These are phyloP conservation scores for Pochonia chlamydosporia DNA, from an alignment of 2,329 filamentous ascomycete species.

Conservation along the genomic window DNA sequence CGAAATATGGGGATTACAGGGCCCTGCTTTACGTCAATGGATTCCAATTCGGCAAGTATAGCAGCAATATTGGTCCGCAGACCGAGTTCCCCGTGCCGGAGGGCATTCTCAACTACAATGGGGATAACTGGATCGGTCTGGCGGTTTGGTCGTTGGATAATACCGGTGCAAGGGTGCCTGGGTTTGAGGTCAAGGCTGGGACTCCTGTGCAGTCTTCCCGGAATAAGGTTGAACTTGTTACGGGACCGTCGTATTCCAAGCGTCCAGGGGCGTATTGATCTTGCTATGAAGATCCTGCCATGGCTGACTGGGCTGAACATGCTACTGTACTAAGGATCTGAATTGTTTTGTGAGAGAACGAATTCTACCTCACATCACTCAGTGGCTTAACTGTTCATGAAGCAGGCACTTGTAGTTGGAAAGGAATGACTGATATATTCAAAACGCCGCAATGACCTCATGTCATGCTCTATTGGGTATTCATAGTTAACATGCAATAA, in stretches of 20 bases:
- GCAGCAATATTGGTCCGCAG: slow-evolving; percentile 73
- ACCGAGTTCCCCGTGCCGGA: slow-evolving; percentile 65
- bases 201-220: slow-evolving; percentile 46
- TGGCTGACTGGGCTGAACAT: no score
- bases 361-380: no score
- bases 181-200: slow-evolving; percentile 43
- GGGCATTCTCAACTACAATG: slow-evolving; percentile 65
- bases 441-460: no score
- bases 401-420: no score
- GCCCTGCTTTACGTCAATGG: slow-evolving; percentile 68
- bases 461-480: no score
- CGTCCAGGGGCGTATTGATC: slow-evolving; percentile 46
- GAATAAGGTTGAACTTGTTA: slow-evolving; percentile 35
- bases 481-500: no score
- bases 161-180: slow-evolving; percentile 49
- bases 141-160: slow-evolving; percentile 62
- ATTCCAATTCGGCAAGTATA: slow-evolving; percentile 58
- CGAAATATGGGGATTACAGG: slow-evolving; percentile 40
- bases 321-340: no score
- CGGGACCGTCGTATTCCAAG: slow-evolving; percentile 37
- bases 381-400: no score
- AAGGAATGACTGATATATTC: no score
- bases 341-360: no score
- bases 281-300: slow-evolving; percentile 20
- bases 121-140: slow-evolving; percentile 63